Evolutionary conservation across 371 early-diverging fungal genomes (phyloP).

Genomic region (Mucor indicus): DNA sequence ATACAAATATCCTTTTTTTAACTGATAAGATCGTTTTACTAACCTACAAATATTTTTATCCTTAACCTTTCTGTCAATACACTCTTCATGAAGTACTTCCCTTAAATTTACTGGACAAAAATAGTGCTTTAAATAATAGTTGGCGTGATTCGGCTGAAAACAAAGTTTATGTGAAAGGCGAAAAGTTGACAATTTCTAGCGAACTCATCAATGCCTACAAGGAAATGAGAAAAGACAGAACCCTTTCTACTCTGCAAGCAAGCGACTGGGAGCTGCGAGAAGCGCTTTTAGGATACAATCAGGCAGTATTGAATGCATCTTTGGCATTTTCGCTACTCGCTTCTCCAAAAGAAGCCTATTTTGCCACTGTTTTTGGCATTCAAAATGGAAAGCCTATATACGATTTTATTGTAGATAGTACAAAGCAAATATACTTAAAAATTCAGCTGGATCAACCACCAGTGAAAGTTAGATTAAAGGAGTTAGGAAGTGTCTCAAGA

Average conservation of each 20-base stretch:
- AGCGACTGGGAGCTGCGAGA: not conserved
- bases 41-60: not conserved
- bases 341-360: slow-evolving; percentile 42
- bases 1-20: slow-evolving; percentile 51
- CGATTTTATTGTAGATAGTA: slow-evolving; percentile 53
- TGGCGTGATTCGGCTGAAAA: not conserved
- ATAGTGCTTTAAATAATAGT: not conserved
- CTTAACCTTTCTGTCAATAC: slow-evolving; percentile 3
- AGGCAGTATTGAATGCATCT: slow-evolving; percentile 61
- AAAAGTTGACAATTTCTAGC: no score
- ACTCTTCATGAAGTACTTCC: slow-evolving; percentile 7
- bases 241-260: no score
- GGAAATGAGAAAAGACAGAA: no score
- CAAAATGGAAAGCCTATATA: slow-evolving; percentile 45
- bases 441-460: slow-evolving; percentile 27
- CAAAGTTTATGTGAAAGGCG: no score
- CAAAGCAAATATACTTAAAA: slow-evolving; percentile 5
- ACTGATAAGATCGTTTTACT: no score
- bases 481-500: slow-evolving; percentile 30
- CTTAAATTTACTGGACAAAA: not conserved
- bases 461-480: slow-evolving; percentile 32
- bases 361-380: slow-evolving; percentile 43
- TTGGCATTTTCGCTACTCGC: slow-evolving; percentile 57
- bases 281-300: slow-evolving; percentile 35
- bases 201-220: no score